Base-by-base conservation (phyloP, 169 alveolate species). In the Plasmodium malariae region DNA sequence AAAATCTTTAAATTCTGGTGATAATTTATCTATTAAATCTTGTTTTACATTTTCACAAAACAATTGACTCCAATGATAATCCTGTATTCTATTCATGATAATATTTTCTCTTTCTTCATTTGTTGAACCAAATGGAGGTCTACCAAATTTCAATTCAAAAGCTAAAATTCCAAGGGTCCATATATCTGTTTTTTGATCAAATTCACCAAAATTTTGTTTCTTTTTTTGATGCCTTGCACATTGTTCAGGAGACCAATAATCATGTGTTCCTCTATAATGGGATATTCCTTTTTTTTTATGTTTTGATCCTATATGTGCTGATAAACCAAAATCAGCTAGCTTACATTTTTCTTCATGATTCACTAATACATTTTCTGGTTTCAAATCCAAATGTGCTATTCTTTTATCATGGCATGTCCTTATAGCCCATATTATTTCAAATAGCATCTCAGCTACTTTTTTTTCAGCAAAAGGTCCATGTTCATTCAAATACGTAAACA, bases 341-440 rank as follows among this genome's bases (percentile, higher is more conserved):
- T 95, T 95, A 68, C 95, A 92, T 51, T 91, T 55, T 55, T 69
- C 91, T 63, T 92, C 93, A 78, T 95, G 97, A 89, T 95, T 94
- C 3, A 95, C 94, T 55, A 95, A 85, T 3, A 95, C 95, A 72
- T 95, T 95, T 68, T 95, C 97, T 6, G 97, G 97, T 51, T 95
- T 95, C 14, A 95, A 89, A 88, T 95, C 97, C 21, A 95, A 91
- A 63, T 95, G 97, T 28, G 97, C 97, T 48, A 95, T 95, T 86
- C 96, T 95, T 62, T 95, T 95, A 76, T 95, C 97, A 72, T 95
- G 97, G 74, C 97, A 95, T 17, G 97, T 95, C 17, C 97, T 88
- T 26, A 95, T 93, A 3, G 97, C 97, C 97, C 97, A 95, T 14
- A 95, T 93, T 65, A 95, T 94, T 74, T 95, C 96, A 78, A 95